Percentiles rank a stretch among this genome's conserved stretches.
phyloP scores from a whole-genome alignment of 257 asterid species.

The Hygrophila difformis region DNA sequence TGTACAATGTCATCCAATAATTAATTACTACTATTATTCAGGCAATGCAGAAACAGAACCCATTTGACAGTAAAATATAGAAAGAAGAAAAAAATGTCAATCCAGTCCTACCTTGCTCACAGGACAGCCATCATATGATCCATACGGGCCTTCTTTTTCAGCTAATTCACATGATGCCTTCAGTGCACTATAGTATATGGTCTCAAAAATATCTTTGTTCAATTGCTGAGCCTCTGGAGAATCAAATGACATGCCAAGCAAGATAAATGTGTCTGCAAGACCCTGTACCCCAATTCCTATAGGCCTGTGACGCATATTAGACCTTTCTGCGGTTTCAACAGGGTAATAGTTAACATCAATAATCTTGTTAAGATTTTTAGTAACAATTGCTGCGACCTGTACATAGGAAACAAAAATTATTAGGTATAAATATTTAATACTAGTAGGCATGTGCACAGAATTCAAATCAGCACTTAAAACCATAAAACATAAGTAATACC shows the following conservation, averaged over 20 bases:
- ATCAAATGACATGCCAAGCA: constrained; percentile 98
- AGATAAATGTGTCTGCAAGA: constrained; percentile 87
- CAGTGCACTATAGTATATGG: constrained; percentile 86
- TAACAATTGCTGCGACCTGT: constrained; percentile 72
- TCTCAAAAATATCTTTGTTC: constrained; percentile 90
- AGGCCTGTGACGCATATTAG: constrained; percentile 87
- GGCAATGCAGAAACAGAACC: neutral
- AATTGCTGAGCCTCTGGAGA: constrained; percentile 97
- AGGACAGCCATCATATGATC: constrained; percentile 78
- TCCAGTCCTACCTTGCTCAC: constrained; percentile 68
- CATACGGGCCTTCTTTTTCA: constrained; percentile 66
- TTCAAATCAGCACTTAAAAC: neutral
- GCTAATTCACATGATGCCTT: constrained; percentile 88
- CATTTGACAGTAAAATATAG: neutral
- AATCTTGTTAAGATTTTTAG: constrained; percentile 81
- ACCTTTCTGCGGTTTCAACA: constrained; percentile 81
- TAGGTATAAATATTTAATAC: neutral
- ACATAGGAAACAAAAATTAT: neutral
- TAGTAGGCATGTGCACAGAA: neutral
- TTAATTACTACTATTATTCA: neutral
- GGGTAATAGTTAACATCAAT: constrained; percentile 88
- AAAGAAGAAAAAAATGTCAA: neutral
- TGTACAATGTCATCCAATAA: too few species aligned
- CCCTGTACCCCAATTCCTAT: constrained; percentile 98
- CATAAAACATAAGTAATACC: constrained; percentile 31